Evolutionary conservation across 257 asterid species (phyloP), one percentile per base, ranked within the genome.

Genomic region (Rhazya stricta): DNA sequence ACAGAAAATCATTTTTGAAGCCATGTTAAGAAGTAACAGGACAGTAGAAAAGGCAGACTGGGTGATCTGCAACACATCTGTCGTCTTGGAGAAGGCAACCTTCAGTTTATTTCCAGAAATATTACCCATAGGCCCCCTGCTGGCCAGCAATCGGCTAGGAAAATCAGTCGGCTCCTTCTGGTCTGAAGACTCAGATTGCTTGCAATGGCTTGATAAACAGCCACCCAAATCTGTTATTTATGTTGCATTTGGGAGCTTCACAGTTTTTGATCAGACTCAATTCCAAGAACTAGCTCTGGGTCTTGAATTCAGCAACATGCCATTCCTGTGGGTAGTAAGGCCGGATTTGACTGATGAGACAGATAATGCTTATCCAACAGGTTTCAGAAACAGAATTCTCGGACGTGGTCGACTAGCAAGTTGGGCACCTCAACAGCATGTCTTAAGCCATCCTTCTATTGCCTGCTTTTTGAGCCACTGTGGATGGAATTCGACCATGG

Each of bases 401-500:
- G 42, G 51, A 36, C 68, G 79, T 0, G 91, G 89, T 71, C 72
- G 63, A 19, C 53, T 83, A 1, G 89, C 80, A 4, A 51, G 74
- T 23, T 89, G 95, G 95, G 87, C 86, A 0, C 92, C 91, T 9
- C 95, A 86, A 68, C 86, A 84, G 56, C 48, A 76, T 56, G 88
- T 86, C 1, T 37, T 86, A 15, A 81, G 74, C 0, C 95, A 89
- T 77, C 88, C 92, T n/a, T 77, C 89, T 0, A 68, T 89, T 11
- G 91, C 85, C 0, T 87, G 92, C 48, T 87, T 89, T 69, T 6
- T 89, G 4, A 84, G 88, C 68, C 95, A 89, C 43, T 86, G 95
- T 39, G 95, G 95, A 2, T 87, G 92, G 91, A 89, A 87, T 75
- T 89, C 91, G 5, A 84, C 87, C 0, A 3, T 85, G 7, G 91